Base-by-base conservation (phyloP, 2,329 filamentous ascomycete species). In the Fusarium citri region DNA sequence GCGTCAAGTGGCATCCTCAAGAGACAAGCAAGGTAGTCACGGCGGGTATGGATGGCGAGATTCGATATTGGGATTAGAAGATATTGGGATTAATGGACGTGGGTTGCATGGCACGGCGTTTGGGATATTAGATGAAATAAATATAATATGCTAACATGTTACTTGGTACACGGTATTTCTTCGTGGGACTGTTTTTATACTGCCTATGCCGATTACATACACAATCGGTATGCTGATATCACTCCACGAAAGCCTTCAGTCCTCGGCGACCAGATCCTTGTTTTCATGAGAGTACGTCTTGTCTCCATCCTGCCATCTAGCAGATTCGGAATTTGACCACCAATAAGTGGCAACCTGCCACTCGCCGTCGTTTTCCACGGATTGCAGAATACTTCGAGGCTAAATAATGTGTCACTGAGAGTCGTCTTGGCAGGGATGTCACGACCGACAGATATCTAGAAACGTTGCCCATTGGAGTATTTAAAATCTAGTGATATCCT, bases 1-100 rank as follows among this genome's bases (percentile, higher is more conserved):
- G 91, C 72, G 88, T 96, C 61, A 92, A 92, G 78, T 99, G 96
- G 95, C 94, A 98, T 80, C 94, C 95, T n/a, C 92, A 98, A 82
- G 96, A 99, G 85, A 96, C 92, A 20, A 96, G 92, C 78, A 98
- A 98, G 85, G 90, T 98, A 37, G 92, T 91, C 3, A 97, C 94
- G 30, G 97, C 94, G 15, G 96, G 96, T 22, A 81, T 97, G 80
- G 94, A 97, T 75, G 95, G 96, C 8, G 85, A 91, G 47, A 93
- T 99, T 66, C 93, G 92, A 79, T 95, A 95, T 79, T 98, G 94
- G 94, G 96, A 98, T 86, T 98, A 86, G 54, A 63, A 23, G 22
- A 15, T 59, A 25, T 50, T 12, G 60, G 55, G 37, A 37, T 41
- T 45, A 61, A 54, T 45, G 47, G 59, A 55, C 45, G 47, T 51